Conservation (phyloP, 352 stramenopile species). For the Plasmopara halstedii region DNA sequence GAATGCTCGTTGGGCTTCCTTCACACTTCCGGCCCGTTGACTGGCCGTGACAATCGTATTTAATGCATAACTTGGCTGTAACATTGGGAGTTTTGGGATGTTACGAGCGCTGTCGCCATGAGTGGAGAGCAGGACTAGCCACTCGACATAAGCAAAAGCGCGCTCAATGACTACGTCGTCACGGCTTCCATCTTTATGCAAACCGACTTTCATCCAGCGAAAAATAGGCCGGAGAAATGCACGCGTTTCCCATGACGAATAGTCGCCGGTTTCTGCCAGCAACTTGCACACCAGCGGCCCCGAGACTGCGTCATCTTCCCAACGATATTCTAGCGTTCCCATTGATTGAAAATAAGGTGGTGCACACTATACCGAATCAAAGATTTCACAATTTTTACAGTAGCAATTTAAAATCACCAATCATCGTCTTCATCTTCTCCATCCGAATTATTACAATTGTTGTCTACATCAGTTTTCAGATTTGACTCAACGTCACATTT, state of each 20-base stretch:
- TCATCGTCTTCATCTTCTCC: conserved; percentile 29
- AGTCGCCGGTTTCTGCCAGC: conserved; percentile 6
- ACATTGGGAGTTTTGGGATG: conserved; percentile 27
- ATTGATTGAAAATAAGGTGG: conserved; percentile 3
- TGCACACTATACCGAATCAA: neutral
- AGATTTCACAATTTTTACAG: too few species aligned
- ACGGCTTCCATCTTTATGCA: conserved; percentile 55
- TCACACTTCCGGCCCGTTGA: conserved; percentile 48
- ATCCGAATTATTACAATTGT: conserved; percentile 9
- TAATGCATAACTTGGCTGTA: conserved; percentile 67
- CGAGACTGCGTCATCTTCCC: conserved; percentile 26
- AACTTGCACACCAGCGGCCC: conserved; percentile 21
- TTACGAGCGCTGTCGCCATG: conserved; percentile 36
- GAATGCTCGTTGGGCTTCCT: conserved; percentile 57
- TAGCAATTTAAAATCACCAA: too few species aligned
- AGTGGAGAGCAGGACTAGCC: conserved; percentile 46
- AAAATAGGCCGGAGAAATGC: conserved; percentile 64
- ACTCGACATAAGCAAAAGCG: conserved; percentile 64
- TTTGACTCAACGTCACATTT: conserved; percentile 1
- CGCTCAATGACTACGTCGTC: conserved; percentile 44
- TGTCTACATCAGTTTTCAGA: neutral
- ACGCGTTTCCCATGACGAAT: conserved; percentile 44
- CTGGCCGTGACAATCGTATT: conserved; percentile 76
- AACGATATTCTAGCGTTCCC: conserved; percentile 8
- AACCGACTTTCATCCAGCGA: conserved; percentile 56